These are phyloP conservation scores for Lactarius pseudohatsudake DNA, from an alignment of 768 basidiomycete species.

Conservation along the genomic window DNA sequence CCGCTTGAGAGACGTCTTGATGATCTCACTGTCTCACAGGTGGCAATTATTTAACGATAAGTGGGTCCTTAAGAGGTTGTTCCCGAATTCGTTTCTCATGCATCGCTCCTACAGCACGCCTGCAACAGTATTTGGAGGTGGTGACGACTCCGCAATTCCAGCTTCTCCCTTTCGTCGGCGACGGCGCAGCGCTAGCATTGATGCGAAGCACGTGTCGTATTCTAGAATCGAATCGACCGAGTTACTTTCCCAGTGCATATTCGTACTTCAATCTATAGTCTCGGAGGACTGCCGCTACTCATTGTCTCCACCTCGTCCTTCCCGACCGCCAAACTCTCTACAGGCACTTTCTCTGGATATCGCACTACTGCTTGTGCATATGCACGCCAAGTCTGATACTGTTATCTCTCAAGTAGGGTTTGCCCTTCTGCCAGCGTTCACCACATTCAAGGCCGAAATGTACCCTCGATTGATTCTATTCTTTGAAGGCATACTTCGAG, in stretches of 20 bases:
- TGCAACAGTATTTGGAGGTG: neutral
- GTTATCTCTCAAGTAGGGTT: slow-evolving; percentile 61
- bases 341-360: slow-evolving; percentile 72
- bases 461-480: slow-evolving; percentile 61
- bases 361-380: slow-evolving; percentile 61
- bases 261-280: slow-evolving; percentile 61
- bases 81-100: neutral
- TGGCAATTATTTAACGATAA: slow-evolving; percentile 27
- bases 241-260: slow-evolving; percentile 59
- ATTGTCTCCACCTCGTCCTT: slow-evolving; percentile 56
- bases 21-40: slow-evolving; percentile 20
- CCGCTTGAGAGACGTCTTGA: slow-evolving; percentile 59
- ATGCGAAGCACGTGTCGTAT: slow-evolving; percentile 54
- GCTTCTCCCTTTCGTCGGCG: slow-evolving; percentile 48
- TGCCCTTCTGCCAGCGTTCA: slow-evolving; percentile 72
- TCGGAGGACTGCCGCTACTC: slow-evolving; percentile 72
- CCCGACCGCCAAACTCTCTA: slow-evolving; percentile 71
- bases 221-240: slow-evolving; percentile 44
- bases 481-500: slow-evolving; percentile 62
- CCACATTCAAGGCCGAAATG: slow-evolving; percentile 65
- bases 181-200: slow-evolving; percentile 39
- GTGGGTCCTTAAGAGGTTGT: slow-evolving; percentile 2
- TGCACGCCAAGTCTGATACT: slow-evolving; percentile 50
- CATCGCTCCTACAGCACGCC: slow-evolving; percentile 10
- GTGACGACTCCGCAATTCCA: slow-evolving; percentile 11